phyloP scores from a whole-genome alignment of 2,329 filamentous ascomycete genomes.

The Epichloe typhina region DNA sequence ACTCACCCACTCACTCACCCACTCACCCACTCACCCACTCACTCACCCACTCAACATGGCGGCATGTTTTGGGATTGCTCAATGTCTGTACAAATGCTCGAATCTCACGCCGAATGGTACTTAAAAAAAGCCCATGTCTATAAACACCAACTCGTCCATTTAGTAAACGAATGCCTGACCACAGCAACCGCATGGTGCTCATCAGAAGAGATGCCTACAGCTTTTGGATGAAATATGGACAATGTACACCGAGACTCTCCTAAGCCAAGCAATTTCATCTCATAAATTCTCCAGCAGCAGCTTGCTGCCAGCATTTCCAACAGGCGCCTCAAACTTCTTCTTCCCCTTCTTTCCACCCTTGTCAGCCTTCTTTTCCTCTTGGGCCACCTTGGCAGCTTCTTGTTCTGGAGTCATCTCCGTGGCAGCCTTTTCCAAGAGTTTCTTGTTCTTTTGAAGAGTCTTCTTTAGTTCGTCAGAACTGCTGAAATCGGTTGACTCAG shows the following conservation, averaged over 20 bases:
- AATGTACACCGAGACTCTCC: background rate
- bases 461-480: slow-evolving; percentile 54
- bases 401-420: slow-evolving; percentile 42
- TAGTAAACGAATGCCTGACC: background rate
- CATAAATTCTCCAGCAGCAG: slow-evolving; percentile 46
- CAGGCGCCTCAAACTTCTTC: slow-evolving; percentile 29
- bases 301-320: slow-evolving; percentile 50
- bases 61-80: too few relatives aligned
- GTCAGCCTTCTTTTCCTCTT: slow-evolving; percentile 28
- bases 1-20: background rate
- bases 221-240: background rate
- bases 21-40: background rate
- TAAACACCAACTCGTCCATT: slow-evolving; percentile 4
- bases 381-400: slow-evolving; percentile 36
- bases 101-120: background rate
- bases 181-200: background rate
- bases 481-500: slow-evolving; percentile 62
- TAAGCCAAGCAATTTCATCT: slow-evolving; percentile 12
- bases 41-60: too few relatives aligned
- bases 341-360: slow-evolving; percentile 30
- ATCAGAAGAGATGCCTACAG: background rate
- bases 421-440: slow-evolving; percentile 55
- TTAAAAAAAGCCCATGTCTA: background rate
- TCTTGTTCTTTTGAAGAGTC: slow-evolving; percentile 59
- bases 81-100: background rate